These are phyloP conservation scores for Peziza echinospora DNA, from an alignment of 495 filamentous ascomycete genomes.

Conservation along the genomic window DNA sequence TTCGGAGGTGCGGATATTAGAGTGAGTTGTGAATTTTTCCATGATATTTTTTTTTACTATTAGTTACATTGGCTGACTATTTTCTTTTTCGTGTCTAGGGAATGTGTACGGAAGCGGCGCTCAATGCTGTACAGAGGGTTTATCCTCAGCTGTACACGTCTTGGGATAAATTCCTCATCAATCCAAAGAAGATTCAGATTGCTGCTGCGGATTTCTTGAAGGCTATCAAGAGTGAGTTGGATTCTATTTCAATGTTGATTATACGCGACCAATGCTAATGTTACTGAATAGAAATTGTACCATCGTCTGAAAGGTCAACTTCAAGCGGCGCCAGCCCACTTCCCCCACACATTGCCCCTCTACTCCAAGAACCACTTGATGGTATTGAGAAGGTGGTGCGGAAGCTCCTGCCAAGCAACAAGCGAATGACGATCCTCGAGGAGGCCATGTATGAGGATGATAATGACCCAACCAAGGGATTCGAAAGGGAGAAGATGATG, in stretches of 20 bases:
- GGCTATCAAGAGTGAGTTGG: conserved; percentile 45
- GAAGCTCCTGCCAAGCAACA: conserved; percentile 58
- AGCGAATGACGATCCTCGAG: conserved; percentile 68
- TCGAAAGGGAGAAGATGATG: conserved; percentile 64
- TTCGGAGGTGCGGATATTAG: conserved; percentile 91
- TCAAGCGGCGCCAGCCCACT: conserved; percentile 61
- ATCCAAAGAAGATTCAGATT: conserved; percentile 61
- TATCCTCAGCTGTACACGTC: conserved; percentile 94
- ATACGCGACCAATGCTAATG: not conserved
- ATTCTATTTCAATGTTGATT: not conserved
- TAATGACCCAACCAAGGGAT: conserved; percentile 49
- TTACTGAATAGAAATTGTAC: conserved; percentile 40
- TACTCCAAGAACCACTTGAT: conserved; percentile 50
- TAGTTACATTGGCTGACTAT: not conserved
- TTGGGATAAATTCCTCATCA: conserved; percentile 70
- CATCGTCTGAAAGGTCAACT: conserved; percentile 74
- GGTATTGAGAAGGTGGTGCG: conserved; percentile 45
- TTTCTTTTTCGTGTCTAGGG: too few species aligned
- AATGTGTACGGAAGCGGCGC: conserved; percentile 86
- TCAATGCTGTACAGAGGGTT: conserved; percentile 90
- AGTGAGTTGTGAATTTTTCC: conserved; percentile 3
- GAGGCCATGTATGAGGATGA: conserved; percentile 87
- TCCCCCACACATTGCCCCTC: conserved; percentile 54
- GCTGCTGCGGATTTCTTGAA: conserved; percentile 90
- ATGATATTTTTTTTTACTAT: not conserved